These are phyloP conservation scores for Calonectria leucothoes DNA, from an alignment of 2,329 filamentous ascomycete species.

Conservation along the genomic window DNA sequence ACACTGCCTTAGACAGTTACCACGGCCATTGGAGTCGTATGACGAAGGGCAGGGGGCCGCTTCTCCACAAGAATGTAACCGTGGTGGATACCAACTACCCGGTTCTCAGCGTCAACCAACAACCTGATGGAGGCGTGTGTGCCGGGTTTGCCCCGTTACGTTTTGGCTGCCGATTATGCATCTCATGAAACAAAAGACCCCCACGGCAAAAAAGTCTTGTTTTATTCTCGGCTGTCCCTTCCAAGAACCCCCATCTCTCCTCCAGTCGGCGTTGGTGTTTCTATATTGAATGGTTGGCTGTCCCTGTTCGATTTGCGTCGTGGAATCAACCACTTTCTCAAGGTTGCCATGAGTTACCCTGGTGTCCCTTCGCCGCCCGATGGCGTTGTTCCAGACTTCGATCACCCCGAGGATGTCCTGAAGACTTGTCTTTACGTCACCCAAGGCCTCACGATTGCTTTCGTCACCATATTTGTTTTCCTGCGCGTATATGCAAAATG, in stretches of 20 bases:
- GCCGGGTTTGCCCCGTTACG: background rate
- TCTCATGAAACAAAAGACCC: background rate
- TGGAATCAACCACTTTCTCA: background rate
- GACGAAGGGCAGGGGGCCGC: background rate
- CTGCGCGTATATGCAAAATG: conserved; percentile 28
- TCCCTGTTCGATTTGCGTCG: too few relatives aligned
- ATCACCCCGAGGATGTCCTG: conserved; percentile 25
- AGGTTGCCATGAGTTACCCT: conserved; percentile 24
- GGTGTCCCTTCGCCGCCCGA: conserved; percentile 25
- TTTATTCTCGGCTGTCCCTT: background rate
- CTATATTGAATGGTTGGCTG: background rate
- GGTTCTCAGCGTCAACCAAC: background rate
- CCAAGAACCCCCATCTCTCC: background rate
- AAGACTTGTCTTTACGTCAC: conserved; percentile 31
- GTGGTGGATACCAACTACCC: background rate
- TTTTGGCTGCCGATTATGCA: background rate
- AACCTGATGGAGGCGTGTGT: background rate
- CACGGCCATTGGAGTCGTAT: background rate
- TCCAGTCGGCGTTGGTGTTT: background rate
- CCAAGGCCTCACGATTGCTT: conserved; percentile 24
- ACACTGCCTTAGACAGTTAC: background rate
- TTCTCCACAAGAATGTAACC: background rate
- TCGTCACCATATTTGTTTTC: conserved; percentile 19
- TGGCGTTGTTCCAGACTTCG: conserved; percentile 25
- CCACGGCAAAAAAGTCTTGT: too few relatives aligned